These are phyloP conservation scores for Acephala macrosclerotiorum DNA, from an alignment of 2,329 filamentous ascomycete species.

Conservation along the genomic window DNA sequence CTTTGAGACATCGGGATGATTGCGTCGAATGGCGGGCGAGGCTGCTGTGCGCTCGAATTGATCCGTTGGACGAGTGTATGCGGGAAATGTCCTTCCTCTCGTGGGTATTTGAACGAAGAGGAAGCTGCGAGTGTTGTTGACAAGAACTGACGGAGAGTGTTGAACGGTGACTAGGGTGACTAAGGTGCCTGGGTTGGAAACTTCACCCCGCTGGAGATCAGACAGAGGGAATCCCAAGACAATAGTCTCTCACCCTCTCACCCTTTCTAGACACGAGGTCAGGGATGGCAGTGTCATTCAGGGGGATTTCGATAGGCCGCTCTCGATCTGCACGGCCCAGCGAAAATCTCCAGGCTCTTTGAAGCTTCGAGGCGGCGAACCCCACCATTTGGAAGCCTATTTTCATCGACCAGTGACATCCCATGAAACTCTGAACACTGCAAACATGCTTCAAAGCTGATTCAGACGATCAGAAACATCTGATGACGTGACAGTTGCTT, in stretches of 20 bases:
- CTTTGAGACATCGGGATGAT: slow-evolving; percentile 15
- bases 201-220: not conserved
- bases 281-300: slow-evolving; percentile 1
- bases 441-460: not conserved
- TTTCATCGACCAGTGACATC: not conserved
- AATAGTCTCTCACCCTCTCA: not conserved
- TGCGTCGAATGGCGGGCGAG: not conserved
- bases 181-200: not conserved
- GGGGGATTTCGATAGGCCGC: slow-evolving; percentile 3
- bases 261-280: not conserved
- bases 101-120: not conserved
- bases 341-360: not conserved
- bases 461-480: not conserved
- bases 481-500: too few relatives aligned
- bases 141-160: not conserved
- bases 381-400: not conserved
- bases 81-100: not conserved
- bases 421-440: not conserved
- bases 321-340: not conserved
- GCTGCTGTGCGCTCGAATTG: not conserved
- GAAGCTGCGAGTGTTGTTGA: not conserved
- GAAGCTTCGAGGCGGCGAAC: not conserved
- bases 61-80: not conserved
- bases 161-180: not conserved
- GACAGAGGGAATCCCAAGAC: not conserved